A percentile compares a stretch with the other conserved stretches of the same genome.
phyloP scores from a whole-genome alignment of 2,329 filamentous ascomycete genomes.

The Tolypocladium guangdongense region DNA sequence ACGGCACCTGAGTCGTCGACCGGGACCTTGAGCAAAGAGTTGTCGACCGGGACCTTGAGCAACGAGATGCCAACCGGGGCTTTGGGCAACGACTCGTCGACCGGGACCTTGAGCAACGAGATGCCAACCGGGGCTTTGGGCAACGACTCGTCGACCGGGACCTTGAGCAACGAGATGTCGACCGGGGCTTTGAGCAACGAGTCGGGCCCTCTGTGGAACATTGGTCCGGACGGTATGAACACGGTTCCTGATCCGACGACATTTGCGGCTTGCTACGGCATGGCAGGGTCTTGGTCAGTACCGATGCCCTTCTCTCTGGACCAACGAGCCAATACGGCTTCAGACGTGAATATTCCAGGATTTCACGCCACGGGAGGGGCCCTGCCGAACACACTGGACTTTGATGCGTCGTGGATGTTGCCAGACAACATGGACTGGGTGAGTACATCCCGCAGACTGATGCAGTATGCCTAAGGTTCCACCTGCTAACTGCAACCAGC shows the following conservation, averaged over 20 bases:
- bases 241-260: not conserved
- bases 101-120: not conserved
- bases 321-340: conserved; percentile 8
- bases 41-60: not conserved
- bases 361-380: not conserved
- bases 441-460: conserved; percentile 4
- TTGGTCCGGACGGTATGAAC: not conserved
- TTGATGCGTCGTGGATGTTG: conserved; percentile 26
- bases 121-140: no score
- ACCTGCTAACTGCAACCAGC: conserved; percentile 10
- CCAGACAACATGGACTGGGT: conserved; percentile 28
- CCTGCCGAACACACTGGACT: conserved; percentile 10
- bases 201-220: not conserved
- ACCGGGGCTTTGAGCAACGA: not conserved
- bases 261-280: not conserved
- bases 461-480: no score
- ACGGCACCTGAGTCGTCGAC: not conserved
- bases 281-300: conserved; percentile 5
- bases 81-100: not conserved
- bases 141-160: not conserved
- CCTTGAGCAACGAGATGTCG: not conserved
- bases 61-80: no score
- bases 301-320: conserved; percentile 11
- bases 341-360: conserved; percentile 2
- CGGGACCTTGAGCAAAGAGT: not conserved